phyloP scores from a whole-genome alignment of 129 eudicot genomes.

The Apium graveolens region DNA sequence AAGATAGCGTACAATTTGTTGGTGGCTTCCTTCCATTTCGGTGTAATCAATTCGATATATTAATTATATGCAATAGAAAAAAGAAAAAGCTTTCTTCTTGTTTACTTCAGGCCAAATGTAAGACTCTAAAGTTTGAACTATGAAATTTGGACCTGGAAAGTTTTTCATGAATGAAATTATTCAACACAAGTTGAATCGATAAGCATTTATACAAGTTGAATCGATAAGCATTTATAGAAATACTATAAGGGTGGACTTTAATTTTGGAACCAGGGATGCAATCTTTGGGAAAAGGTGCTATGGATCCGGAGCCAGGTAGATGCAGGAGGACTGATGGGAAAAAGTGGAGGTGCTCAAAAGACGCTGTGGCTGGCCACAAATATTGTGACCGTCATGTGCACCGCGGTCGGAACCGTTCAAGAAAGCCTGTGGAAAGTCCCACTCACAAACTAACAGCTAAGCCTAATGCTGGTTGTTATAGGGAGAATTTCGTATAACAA shows the following conservation, averaged over 20 bases:
- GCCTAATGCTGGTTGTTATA: constrained; percentile 26
- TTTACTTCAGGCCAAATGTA: constrained; percentile 17
- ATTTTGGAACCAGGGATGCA: constrained; percentile 57
- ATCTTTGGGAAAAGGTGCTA: constrained; percentile 65
- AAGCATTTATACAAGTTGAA: background rate
- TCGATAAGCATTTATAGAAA: background rate
- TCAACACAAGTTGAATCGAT: background rate
- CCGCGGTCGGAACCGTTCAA: constrained; percentile 97
- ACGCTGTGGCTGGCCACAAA: constrained; percentile 61
- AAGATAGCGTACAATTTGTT: too few relatives aligned
- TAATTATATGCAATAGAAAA: too few relatives aligned
- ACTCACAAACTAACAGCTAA: constrained; percentile 37
- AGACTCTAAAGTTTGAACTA: background rate
- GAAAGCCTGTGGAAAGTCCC: constrained; percentile 98
- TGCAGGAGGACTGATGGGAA: constrained; percentile 93
- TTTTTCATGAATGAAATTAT: background rate
- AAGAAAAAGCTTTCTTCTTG: background rate
- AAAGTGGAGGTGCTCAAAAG: constrained; percentile 91
- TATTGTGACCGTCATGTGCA: constrained; percentile 91
- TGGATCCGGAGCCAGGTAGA: constrained; percentile 94
- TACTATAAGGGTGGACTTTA: background rate
- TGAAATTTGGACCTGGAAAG: background rate
- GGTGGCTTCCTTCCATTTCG: too few relatives aligned
- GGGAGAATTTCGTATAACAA: too few relatives aligned
- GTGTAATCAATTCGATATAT: too few relatives aligned